phyloP scores from a whole-genome alignment of 164 flowering plant genomes.

The Taxillus chinensis region DNA sequence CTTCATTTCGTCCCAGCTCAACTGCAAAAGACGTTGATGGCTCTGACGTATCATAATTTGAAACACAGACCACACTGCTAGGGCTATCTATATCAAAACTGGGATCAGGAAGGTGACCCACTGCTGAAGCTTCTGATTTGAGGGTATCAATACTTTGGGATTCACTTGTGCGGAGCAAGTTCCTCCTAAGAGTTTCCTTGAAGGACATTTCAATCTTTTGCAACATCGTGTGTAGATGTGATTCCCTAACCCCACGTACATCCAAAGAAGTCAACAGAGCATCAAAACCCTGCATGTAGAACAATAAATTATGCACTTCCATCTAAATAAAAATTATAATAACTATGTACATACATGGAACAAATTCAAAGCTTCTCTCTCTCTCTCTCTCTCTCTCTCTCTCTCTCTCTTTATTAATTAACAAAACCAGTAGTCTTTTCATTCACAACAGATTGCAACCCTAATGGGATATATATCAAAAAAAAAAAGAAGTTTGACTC shows the following conservation, averaged over 20 bases:
- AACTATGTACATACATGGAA: background rate
- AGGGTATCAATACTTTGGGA: conserved; percentile 8
- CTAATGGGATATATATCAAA: too few relatives aligned
- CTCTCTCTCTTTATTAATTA: too few relatives aligned
- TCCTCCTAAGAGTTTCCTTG: conserved; percentile 43
- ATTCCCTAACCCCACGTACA: conserved; percentile 72
- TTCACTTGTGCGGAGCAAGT: background rate
- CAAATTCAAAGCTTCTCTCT: background rate
- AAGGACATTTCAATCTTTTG: conserved; percentile 55
- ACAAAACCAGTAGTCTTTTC: too few relatives aligned
- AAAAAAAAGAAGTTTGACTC: too few relatives aligned
- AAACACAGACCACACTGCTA: conserved; percentile 28
- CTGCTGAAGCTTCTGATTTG: conserved; percentile 25
- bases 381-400: background rate
- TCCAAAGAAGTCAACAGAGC: conserved; percentile 64
- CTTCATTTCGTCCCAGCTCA: conserved; percentile 45
- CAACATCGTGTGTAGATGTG: conserved; percentile 69
- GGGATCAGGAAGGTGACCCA: conserved; percentile 21
- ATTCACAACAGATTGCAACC: too few relatives aligned
- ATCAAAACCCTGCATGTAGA: conserved; percentile 56
- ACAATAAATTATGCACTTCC: too few relatives aligned
- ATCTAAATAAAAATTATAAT: too few relatives aligned
- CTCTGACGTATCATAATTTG: conserved; percentile 29
- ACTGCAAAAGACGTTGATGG: conserved; percentile 46
- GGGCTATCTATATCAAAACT: conserved; percentile 34